These are phyloP conservation scores for Spiromastix sp. DNA, from an alignment of 2,329 filamentous ascomycete species.

Conservation along the genomic window DNA sequence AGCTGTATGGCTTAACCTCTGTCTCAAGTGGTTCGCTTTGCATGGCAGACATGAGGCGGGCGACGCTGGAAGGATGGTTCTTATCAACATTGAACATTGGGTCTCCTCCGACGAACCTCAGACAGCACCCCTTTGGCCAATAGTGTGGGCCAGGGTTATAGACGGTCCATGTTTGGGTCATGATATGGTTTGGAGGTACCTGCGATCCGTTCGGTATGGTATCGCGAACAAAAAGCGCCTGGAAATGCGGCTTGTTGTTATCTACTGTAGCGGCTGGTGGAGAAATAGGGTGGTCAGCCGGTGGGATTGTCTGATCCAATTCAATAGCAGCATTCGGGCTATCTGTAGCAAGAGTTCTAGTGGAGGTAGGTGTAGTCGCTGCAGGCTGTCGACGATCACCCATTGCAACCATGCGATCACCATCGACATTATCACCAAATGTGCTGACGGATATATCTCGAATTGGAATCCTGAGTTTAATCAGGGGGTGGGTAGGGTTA, in stretches of 20 bases:
- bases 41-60: conserved; percentile 65
- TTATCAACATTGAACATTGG: conserved; percentile 91
- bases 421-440: conserved; percentile 62
- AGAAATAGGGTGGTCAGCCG: background rate
- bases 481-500: conserved; percentile 91
- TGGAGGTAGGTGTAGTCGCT: conserved; percentile 38
- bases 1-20: conserved; percentile 61
- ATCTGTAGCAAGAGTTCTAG: conserved; percentile 39
- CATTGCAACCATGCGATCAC: conserved; percentile 55
- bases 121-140: conserved; percentile 84
- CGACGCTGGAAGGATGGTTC: conserved; percentile 64
- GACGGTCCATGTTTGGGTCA: conserved; percentile 86
- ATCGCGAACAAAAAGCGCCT: conserved; percentile 67
- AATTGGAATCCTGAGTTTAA: conserved; percentile 93
- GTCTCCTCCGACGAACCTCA: conserved; percentile 87
- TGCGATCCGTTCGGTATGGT: conserved; percentile 67
- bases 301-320: conserved; percentile 55
- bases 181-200: conserved; percentile 59
- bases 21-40: conserved; percentile 69
- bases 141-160: conserved; percentile 67
- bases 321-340: conserved; percentile 45
- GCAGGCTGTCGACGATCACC: conserved; percentile 51
- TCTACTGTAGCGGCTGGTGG: conserved; percentile 1
- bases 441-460: conserved; percentile 82
- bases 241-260: conserved; percentile 30